Base-by-base conservation (phyloP, 2,329 filamentous ascomycete genomes). In the Scorias spongiosa region DNA sequence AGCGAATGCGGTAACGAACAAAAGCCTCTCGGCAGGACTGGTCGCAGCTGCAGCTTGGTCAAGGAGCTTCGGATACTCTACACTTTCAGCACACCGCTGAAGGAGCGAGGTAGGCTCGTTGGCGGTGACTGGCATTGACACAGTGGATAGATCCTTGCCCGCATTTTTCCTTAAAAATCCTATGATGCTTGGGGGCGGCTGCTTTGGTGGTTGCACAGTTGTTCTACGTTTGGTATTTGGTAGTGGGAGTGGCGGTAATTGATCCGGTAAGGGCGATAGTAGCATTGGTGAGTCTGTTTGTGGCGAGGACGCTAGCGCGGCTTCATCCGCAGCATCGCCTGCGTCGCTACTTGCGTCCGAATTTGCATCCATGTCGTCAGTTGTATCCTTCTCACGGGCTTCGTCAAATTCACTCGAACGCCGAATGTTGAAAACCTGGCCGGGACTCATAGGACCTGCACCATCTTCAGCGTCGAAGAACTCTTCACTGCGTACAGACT, bases 111-210 rank as follows among this genome's bases (percentile, higher is more conserved):
- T 76, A 0, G 91, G 91, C 60, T 98, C 91, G 62, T 98, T 98
- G 18, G 89, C 81, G 4, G 89, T 93, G 1, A 95, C 91, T 0
- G 91, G 91, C 89, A 96, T 96, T 40, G 86, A 88, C 51, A 98
- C 93, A 2, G 87, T 93, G 47, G 86, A 94, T 41, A 98, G 70
- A 63, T 98, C 91, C 63, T 98, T 98, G 58, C 91, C 91, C 9
- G 96, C 91, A 54, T 98, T 98, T 64, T 96, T 98, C 52, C 91
- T 80, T 29, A 96, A 72, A 61, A 96, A 94, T 0, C 85, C 84
- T 51, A 98, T 94, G 43, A 98, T 69, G 60, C 86, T 94, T 0
- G 91, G 91, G 0, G 91, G 91, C 45, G 79, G 69, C 11, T 87
- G 78, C 26, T 80, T 86, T 6, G 88, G 78, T 1, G 82, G 70